Evolutionary conservation across 352 stramenopile genomes (phyloP).

Genomic region (Phytophthora palmivora): DNA sequence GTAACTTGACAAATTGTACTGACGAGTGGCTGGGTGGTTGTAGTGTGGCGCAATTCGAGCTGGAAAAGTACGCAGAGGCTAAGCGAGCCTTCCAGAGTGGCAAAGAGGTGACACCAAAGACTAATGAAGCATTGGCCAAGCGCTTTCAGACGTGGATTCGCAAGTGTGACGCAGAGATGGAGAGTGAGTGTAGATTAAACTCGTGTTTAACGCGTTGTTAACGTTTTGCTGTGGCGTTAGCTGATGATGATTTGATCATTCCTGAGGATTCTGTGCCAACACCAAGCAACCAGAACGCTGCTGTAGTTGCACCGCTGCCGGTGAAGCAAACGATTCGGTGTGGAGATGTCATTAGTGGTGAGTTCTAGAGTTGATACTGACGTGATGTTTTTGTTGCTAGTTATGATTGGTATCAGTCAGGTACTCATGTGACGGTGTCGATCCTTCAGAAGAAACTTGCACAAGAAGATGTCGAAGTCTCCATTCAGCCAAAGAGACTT

Average conservation of each 20-base stretch:
- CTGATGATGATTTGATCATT: conserved; percentile 40
- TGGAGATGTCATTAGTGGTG: conserved; percentile 1
- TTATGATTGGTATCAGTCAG: conserved; percentile 91
- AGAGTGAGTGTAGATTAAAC: conserved; percentile 47
- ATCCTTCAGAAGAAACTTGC: conserved; percentile 85
- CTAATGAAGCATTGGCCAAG: conserved; percentile 48
- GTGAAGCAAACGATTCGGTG: conserved; percentile 42
- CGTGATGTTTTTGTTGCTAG: conserved; percentile 34
- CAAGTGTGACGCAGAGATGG: conserved; percentile 87
- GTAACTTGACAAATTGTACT: not conserved
- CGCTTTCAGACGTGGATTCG: conserved; percentile 88
- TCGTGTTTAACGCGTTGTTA: not conserved
- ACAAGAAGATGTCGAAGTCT: conserved; percentile 67
- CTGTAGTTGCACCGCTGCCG: conserved; percentile 24
- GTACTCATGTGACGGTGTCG: conserved; percentile 80
- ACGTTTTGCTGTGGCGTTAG: conserved; percentile 18
- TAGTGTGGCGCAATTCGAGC: conserved; percentile 83
- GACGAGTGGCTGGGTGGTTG: not conserved
- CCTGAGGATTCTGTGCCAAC: conserved; percentile 25
- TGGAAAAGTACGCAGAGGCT: conserved; percentile 73
- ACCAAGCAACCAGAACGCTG: conserved; percentile 28
- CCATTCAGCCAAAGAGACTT: conserved; percentile 62
- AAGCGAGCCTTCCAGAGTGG: conserved; percentile 69
- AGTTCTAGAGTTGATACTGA: conserved; percentile 3
- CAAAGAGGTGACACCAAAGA: conserved; percentile 39